Base-by-base conservation (phyloP, 768 basidiomycete species). In the Lyophyllum atratum region DNA sequence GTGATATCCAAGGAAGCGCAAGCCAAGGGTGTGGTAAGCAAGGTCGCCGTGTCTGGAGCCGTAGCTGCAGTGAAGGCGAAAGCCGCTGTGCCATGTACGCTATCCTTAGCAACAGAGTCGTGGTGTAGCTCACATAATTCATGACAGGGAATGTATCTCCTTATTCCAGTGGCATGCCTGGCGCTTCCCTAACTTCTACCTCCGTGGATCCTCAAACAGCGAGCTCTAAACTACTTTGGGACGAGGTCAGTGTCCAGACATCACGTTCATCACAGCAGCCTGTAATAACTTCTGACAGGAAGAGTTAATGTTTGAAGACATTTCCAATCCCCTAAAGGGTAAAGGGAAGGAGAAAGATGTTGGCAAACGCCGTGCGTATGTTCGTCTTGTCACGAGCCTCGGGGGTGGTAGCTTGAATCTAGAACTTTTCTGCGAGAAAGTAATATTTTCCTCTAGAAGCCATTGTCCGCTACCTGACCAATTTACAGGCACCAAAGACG, bases 231-330 rank as follows among this genome's bases (percentile, higher is more conserved):
- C 83, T 97, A 4, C 76, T 98, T n/a, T 95, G 95, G 86, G 95
- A 99, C 70, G 97, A 98, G 75, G 89, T 87, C 39, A 5, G 76
- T 69, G 6, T 26, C 28, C 40, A 44, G 4, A 44, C 14, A 24
- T 39, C 49, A 45, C 28, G 21, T 19, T 14, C 6, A 21, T 25
- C 8, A 12, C 10, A 33, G 21, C 44, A 11, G 58, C 14, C 19
- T 9, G 40, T 17, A 21, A 34, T 11, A n/a, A 15, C 53, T 49
- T 10, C 28, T 33, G 22, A 60, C 60, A 90, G 85, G 97, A 99
- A 73, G 96, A 98, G 69, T 77, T 95, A 15, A 99, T 99, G 97
- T 99, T 95, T 63, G 96, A 98, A 71, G 91, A 92, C 31, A 87
- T 99, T 62, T 80, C 87, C 12, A 89, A 88, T 56, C 86, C 86